phyloP scores from a whole-genome alignment of 257 asterid species.

The Ocimum tenuiflorum region DNA sequence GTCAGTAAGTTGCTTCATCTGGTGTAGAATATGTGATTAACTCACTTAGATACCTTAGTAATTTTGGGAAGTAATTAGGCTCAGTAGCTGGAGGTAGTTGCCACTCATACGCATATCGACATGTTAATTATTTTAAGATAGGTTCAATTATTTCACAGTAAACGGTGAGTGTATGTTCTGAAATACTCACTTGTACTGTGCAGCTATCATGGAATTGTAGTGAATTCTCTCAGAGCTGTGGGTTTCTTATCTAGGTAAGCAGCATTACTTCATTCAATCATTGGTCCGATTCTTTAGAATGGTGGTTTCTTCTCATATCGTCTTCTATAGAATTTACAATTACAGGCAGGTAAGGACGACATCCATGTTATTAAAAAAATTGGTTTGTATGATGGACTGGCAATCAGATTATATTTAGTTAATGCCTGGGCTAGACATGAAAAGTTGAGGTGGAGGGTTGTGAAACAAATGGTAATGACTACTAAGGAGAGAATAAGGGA shows the following conservation, averaged over 20 bases:
- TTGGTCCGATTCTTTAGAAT: not conserved
- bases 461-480: not conserved
- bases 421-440: not conserved
- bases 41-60: not conserved
- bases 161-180: not conserved
- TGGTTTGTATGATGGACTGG: not conserved
- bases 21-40: not conserved
- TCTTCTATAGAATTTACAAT: not conserved
- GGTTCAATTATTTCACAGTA: not conserved
- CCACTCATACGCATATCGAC: not conserved
- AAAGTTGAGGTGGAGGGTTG: not conserved
- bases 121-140: not conserved
- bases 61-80: not conserved
- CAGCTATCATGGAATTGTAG: constrained; percentile 76
- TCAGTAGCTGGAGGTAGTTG: not conserved
- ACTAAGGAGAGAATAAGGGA: not conserved
- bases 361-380: not conserved
- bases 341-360: not conserved
- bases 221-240: constrained; percentile 68
- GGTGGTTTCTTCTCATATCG: not conserved
- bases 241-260: constrained; percentile 51
- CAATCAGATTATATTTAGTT: too few species aligned
- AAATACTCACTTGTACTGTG: constrained; percentile 20
- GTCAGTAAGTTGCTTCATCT: not conserved
- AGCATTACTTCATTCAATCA: constrained; percentile 1